Evolutionary conservation across 2,329 filamentous ascomycete species (phyloP).

Genomic region (Zymoseptoria passerinii): DNA sequence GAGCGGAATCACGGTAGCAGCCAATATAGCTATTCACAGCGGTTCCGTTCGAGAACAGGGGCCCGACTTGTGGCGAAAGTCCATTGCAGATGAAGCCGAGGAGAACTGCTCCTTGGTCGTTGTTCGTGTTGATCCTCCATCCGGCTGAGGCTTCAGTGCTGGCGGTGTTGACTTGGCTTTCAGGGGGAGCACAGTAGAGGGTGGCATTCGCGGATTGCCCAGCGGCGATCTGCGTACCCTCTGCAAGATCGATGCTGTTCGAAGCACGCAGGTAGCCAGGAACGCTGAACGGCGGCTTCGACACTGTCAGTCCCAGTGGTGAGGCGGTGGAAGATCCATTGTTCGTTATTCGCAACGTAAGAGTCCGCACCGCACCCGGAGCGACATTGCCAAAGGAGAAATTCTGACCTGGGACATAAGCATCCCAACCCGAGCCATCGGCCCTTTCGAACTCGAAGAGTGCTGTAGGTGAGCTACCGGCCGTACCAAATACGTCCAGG

Average conservation of each 20-base stretch:
- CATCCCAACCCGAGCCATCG: background rate
- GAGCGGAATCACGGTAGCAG: slow-evolving; percentile 20
- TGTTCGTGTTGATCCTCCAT: slow-evolving; percentile 3
- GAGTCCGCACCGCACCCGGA: slow-evolving; percentile 1
- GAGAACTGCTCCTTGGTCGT: background rate
- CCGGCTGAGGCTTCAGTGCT: background rate
- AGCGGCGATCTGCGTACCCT: slow-evolving; percentile 4
- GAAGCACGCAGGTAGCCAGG: slow-evolving; percentile 3
- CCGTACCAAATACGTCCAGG: slow-evolving; percentile 4
- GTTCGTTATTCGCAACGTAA: slow-evolving; percentile 5
- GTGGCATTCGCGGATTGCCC: slow-evolving; percentile 5
- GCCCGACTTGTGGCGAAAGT: slow-evolving; percentile 3
- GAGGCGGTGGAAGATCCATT: slow-evolving; percentile 6
- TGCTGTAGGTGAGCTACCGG: slow-evolving; percentile 2
- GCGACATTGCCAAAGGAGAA: slow-evolving; percentile 5
- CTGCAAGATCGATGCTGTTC: slow-evolving; percentile 6
- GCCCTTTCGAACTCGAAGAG: slow-evolving; percentile 4
- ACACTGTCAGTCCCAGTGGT: slow-evolving; percentile 4
- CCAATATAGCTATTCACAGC: slow-evolving; percentile 18
- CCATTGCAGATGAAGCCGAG: background rate
- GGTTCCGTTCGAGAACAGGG: slow-evolving; percentile 4
- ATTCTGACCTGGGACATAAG: slow-evolving; percentile 3
- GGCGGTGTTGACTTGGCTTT: slow-evolving; percentile 3
- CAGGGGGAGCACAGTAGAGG: slow-evolving; percentile 1
- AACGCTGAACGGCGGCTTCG: slow-evolving; percentile 5